These are phyloP conservation scores for Dendrobium huoshanense DNA, from an alignment of 106 monocot species.

Conservation along the genomic window DNA sequence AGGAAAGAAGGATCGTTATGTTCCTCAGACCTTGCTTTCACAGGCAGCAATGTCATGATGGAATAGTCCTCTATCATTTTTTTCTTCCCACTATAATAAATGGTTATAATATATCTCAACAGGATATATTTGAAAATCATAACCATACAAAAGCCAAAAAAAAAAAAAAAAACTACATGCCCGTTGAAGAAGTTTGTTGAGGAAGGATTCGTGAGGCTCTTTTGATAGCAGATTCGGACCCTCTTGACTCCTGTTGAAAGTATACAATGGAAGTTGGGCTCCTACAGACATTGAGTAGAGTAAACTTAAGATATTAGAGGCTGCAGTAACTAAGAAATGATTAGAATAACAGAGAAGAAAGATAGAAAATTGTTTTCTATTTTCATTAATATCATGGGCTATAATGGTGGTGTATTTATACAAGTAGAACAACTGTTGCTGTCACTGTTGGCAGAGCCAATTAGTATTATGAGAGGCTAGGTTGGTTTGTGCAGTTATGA, in stretches of 20 bases:
- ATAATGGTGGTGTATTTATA: too few relatives aligned
- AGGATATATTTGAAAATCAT: neutral
- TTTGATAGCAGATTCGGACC: neutral
- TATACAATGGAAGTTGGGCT: slow-evolving; percentile 7
- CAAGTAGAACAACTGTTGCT: too few relatives aligned
- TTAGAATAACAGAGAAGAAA: too few relatives aligned
- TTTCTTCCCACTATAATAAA: slow-evolving; percentile 26
- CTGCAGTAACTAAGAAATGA: too few relatives aligned
- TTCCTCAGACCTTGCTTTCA: slow-evolving; percentile 19
- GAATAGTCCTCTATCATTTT: slow-evolving; percentile 24
- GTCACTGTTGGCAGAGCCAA: too few relatives aligned
- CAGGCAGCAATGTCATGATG: slow-evolving; percentile 34
- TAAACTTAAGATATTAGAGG: too few relatives aligned
- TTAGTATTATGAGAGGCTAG: too few relatives aligned
- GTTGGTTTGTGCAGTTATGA: too few relatives aligned
- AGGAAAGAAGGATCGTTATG: neutral
- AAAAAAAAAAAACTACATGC: neutral
- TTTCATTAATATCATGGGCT: too few relatives aligned
- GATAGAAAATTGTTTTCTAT: too few relatives aligned
- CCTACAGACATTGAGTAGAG: neutral
- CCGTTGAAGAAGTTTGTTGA: slow-evolving; percentile 25
- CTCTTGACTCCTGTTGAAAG: slow-evolving; percentile 13
- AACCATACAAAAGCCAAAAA: neutral
- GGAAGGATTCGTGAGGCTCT: slow-evolving; percentile 12
- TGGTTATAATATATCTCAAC: neutral